Conservation (phyloP, 2,329 filamentous ascomycete genomes). For the Curvularia hawaiiensis region DNA sequence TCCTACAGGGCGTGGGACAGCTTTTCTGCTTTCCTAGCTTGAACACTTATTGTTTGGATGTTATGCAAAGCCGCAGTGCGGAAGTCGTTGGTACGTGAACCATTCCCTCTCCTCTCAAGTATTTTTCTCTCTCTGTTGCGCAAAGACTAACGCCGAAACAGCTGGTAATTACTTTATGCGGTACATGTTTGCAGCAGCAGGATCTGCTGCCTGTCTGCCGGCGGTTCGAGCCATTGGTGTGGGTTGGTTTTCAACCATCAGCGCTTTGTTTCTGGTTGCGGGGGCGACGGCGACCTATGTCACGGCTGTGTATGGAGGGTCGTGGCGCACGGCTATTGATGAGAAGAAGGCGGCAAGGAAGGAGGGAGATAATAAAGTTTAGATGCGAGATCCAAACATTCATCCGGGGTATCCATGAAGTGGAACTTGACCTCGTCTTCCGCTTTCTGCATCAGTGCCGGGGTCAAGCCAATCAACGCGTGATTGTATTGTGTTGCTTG, state of each 20-base stretch:
- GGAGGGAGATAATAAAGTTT: slow-evolving; percentile 32
- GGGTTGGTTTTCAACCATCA: slow-evolving; percentile 80
- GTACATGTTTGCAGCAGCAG: slow-evolving; percentile 75
- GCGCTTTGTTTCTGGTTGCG: slow-evolving; percentile 60
- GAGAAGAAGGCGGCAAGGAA: slow-evolving; percentile 51
- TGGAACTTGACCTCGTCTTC: not conserved
- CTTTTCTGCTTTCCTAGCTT: slow-evolving; percentile 76
- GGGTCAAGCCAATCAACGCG: not conserved
- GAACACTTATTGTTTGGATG: slow-evolving; percentile 83
- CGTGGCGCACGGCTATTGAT: slow-evolving; percentile 62
- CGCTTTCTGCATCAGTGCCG: not conserved
- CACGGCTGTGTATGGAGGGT: slow-evolving; percentile 56
- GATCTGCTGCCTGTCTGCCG: slow-evolving; percentile 73
- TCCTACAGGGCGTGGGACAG: slow-evolving; percentile 74
- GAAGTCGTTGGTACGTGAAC: slow-evolving; percentile 66
- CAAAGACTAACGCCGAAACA: slow-evolving; percentile 4
- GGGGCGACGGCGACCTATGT: slow-evolving; percentile 55
- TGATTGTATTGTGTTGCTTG: not conserved
- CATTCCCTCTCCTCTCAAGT: not conserved
- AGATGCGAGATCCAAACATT: not conserved
- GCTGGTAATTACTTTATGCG: slow-evolving; percentile 81
- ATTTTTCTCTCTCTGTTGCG: not conserved
- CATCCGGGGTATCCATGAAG: not conserved
- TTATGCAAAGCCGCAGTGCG: slow-evolving; percentile 72
- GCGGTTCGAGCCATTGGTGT: slow-evolving; percentile 76